Conservation (phyloP, 2,329 filamentous ascomycete genomes). For the Penicillium sp. region DNA sequence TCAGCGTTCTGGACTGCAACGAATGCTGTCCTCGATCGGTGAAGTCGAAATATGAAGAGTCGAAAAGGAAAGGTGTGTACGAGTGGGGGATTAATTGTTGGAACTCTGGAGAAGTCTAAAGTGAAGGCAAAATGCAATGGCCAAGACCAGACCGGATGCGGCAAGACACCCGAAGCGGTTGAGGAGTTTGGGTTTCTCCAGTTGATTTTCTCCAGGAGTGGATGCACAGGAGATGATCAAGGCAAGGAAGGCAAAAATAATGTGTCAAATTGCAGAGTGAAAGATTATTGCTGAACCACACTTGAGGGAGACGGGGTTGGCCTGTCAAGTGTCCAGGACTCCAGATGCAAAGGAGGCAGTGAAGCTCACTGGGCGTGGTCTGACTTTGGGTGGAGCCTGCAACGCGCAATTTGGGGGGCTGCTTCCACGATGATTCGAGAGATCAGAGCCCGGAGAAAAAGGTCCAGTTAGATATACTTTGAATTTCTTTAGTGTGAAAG, state of each 20-base stretch:
- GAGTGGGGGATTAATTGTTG: not conserved
- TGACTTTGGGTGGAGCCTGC: conserved; percentile 2
- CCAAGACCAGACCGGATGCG: conserved; percentile 8
- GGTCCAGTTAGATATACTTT: too few species aligned
- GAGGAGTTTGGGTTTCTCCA: not conserved
- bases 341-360: not conserved
- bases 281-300: not conserved
- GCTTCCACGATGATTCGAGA: not conserved
- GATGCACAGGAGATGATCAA: too few species aligned
- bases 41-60: not conserved
- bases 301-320: not conserved
- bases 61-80: not conserved
- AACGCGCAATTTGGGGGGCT: conserved; percentile 2
- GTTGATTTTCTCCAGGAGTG: not conserved
- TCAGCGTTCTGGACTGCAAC: not conserved
- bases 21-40: not conserved
- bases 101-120: not conserved
- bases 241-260: not conserved
- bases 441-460: too few species aligned
- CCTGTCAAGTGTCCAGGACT: not conserved
- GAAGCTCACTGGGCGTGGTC: not conserved
- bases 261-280: not conserved
- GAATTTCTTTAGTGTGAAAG: too few species aligned
- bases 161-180: conserved; percentile 4
- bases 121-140: not conserved